Conservation (phyloP, 805 yeast species). For the Saturnispora hagleri region DNA sequence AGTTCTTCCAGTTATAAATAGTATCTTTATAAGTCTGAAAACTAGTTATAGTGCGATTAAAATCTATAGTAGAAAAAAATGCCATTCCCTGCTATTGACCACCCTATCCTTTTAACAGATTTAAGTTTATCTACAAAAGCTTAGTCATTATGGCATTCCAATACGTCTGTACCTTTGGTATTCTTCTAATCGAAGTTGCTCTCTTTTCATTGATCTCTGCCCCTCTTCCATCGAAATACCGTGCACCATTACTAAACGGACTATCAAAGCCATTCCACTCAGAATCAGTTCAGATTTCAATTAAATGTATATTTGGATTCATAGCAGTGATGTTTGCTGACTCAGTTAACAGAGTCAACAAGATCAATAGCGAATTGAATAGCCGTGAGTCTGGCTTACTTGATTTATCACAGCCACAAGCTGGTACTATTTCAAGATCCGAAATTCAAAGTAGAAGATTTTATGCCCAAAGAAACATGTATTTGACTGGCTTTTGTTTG, state of each 20-base stretch:
- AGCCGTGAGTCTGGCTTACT: constrained; percentile 10
- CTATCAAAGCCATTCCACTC: constrained; percentile 62
- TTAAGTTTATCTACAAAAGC: background rate
- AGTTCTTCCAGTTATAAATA: background rate
- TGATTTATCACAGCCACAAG: constrained; percentile 14
- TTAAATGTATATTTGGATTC: constrained; percentile 77
- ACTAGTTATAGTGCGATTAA: background rate
- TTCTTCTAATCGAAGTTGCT: constrained; percentile 69
- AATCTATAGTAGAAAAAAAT: background rate
- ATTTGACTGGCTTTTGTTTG: constrained; percentile 89
- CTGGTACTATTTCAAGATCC: constrained; percentile 46
- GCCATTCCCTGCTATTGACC: background rate
- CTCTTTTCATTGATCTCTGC: constrained; percentile 72
- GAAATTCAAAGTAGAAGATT: constrained; percentile 88
- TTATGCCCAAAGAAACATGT: constrained; percentile 94
- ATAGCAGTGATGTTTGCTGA: constrained; percentile 79
- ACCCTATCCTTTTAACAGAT: background rate
- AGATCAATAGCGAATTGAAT: constrained; percentile 55
- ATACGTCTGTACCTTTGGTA: constrained; percentile 44
- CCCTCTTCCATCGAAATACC: constrained; percentile 71
- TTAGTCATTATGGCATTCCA: constrained; percentile 23
- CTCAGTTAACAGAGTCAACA: constrained; percentile 72
- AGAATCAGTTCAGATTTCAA: constrained; percentile 62
- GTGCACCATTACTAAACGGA: constrained; percentile 57
- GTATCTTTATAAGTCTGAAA: background rate